A percentile compares a stretch with the other conserved stretches of the same genome.
Evolutionary conservation across 2,329 filamentous ascomycete genomes (phyloP).

Genomic region (Sporothrix phasma): DNA sequence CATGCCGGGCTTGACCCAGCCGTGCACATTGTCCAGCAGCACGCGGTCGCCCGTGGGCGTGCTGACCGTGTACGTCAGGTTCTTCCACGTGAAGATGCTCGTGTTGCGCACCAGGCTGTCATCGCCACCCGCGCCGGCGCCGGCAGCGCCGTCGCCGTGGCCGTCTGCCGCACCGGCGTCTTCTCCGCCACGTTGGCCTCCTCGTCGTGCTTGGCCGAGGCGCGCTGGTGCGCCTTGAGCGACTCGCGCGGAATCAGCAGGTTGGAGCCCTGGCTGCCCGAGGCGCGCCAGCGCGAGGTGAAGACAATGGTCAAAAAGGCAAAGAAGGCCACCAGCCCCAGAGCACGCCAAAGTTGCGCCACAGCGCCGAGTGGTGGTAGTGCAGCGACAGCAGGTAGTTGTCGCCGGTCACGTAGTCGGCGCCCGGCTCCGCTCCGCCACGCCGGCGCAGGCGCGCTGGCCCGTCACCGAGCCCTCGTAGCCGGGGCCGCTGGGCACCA

Average conservation of each 20-base stretch:
- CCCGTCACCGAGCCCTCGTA: constrained; percentile 61
- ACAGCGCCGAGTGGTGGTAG: constrained; percentile 54
- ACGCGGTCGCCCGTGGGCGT: constrained; percentile 51
- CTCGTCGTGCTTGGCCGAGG: neutral
- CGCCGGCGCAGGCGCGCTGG: constrained; percentile 71
- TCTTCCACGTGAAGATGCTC: constrained; percentile 66
- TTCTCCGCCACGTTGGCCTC: neutral
- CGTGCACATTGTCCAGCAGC: constrained; percentile 70
- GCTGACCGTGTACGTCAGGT: constrained; percentile 60
- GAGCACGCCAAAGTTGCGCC: constrained; percentile 77
- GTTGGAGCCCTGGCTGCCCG: constrained; percentile 6
- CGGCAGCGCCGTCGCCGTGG: too few species aligned
- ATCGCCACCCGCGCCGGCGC: neutral
- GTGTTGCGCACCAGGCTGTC: constrained; percentile 47
- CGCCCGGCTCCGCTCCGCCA: constrained; percentile 61
- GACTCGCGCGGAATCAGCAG: constrained; percentile 18
- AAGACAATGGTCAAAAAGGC: constrained; percentile 69
- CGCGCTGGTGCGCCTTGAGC: constrained; percentile 7
- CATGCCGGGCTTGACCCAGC: constrained; percentile 74
- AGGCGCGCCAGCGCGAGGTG: constrained; percentile 23
- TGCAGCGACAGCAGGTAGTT: constrained; percentile 37
- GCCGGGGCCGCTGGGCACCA: constrained; percentile 49
- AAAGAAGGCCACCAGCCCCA: constrained; percentile 62
- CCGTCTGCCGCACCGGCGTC: too few species aligned
- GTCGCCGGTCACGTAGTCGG: constrained; percentile 50